Evolutionary conservation across 352 stramenopile species (phyloP).

Genomic region (Pythium sp.): DNA sequence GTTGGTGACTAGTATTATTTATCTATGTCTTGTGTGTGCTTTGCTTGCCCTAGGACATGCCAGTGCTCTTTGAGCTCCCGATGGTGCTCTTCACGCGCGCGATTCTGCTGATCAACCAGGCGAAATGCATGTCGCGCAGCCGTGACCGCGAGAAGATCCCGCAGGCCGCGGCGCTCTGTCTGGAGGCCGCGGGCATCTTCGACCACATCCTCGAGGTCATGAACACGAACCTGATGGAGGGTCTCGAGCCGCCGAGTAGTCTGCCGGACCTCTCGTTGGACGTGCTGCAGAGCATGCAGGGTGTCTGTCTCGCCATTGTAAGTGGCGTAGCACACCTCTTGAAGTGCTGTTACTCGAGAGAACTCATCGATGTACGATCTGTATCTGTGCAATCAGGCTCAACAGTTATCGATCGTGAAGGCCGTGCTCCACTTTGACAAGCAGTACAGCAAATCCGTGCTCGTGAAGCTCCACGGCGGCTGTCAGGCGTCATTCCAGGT

Average conservation of each 20-base stretch:
- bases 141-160: conserved; percentile 7
- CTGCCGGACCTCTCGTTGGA: conserved; percentile 23
- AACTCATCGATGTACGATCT: no score
- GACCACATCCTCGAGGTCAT: conserved; percentile 20
- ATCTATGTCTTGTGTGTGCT: not conserved
- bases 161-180: conserved; percentile 10
- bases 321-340: not conserved
- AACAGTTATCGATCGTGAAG: conserved; percentile 43
- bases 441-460: conserved; percentile 25
- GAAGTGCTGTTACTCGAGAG: no score
- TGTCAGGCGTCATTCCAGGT: conserved; percentile 24
- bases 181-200: conserved; percentile 21
- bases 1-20: not conserved
- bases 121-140: conserved; percentile 13
- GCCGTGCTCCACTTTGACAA: conserved; percentile 27
- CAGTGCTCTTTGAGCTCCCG: conserved; percentile 31
- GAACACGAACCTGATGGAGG: conserved; percentile 11
- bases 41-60: conserved; percentile 18
- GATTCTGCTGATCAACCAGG: conserved; percentile 27
- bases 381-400: conserved; percentile 19
- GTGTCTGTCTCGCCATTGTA: conserved; percentile 22
- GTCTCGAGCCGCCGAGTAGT: conserved; percentile 10
- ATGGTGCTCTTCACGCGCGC: conserved; percentile 32
- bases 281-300: conserved; percentile 18
- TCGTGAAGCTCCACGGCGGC: conserved; percentile 39